These are phyloP conservation scores for Bassia scoparia DNA, from an alignment of 148 eudicot species.

Conservation along the genomic window DNA sequence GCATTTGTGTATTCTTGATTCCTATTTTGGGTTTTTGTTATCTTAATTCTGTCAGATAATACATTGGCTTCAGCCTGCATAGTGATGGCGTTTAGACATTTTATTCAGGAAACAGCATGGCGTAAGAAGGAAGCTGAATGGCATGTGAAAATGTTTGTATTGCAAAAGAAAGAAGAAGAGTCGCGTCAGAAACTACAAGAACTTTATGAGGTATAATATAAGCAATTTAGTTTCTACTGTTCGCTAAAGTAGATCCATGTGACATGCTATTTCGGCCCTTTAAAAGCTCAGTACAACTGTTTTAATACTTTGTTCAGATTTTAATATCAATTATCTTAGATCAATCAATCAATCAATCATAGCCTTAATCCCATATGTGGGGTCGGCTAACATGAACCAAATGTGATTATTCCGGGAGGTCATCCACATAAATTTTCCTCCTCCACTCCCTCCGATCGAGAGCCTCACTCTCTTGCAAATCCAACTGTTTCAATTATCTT, in stretches of 20 bases:
- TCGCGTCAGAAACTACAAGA: constrained; percentile 40
- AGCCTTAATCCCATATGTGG: too few species aligned
- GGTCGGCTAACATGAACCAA: too few species aligned
- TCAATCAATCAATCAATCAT: too few species aligned
- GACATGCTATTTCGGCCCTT: neutral
- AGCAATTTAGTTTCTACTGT: neutral
- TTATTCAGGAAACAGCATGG: constrained; percentile 55
- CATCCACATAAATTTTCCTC: too few species aligned
- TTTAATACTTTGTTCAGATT: neutral
- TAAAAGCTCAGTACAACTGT: neutral
- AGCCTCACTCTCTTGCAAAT: too few species aligned
- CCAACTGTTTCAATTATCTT: too few species aligned
- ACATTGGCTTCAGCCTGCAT: neutral
- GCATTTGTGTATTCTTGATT: neutral
- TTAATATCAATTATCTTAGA: too few species aligned
- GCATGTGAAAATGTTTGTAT: constrained; percentile 31
- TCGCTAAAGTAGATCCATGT: neutral
- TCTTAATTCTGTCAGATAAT: neutral
- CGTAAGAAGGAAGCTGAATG: constrained; percentile 48
- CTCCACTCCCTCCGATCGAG: too few species aligned
- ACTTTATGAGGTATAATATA: constrained; percentile 44
- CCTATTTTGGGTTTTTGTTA: neutral
- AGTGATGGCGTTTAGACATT: neutral
- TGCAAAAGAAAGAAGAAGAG: constrained; percentile 58
- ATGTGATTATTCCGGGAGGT: too few species aligned